These are phyloP conservation scores for Butyriboletus loyo DNA, from an alignment of 768 basidiomycete genomes.

Conservation along the genomic window DNA sequence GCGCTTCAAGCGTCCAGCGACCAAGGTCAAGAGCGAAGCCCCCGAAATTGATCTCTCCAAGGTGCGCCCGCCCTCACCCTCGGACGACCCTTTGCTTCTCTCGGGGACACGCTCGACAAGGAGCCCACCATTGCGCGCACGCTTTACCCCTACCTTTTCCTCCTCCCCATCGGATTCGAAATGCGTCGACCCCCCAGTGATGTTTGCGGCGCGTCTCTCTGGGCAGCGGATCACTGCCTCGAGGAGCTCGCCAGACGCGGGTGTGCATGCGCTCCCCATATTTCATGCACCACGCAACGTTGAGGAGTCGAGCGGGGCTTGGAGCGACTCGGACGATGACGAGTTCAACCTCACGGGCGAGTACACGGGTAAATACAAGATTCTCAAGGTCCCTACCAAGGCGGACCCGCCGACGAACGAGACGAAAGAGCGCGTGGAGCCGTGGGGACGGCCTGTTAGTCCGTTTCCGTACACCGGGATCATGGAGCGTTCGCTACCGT, in stretches of 20 bases:
- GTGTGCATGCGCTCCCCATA: conserved; percentile 12
- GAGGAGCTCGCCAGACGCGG: conserved; percentile 1
- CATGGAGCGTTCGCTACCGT: conserved; percentile 28
- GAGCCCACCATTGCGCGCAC: conserved; percentile 26
- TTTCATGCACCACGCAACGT: conserved; percentile 10
- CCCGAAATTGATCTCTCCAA: conserved; percentile 58
- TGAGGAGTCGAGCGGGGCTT: conserved; percentile 8
- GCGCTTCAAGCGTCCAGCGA: conserved; percentile 18
- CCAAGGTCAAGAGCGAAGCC: conserved; percentile 57
- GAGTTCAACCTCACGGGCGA: conserved; percentile 46
- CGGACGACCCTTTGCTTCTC: conserved; percentile 72
- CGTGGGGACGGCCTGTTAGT: conserved; percentile 70
- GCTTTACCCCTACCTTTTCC: conserved; percentile 37
- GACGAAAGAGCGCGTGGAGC: conserved; percentile 40
- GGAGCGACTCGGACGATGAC: conserved; percentile 33
- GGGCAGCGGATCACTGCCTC: neutral
- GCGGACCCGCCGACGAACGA: conserved; percentile 53
- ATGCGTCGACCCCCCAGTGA: neutral
- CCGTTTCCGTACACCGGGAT: conserved; percentile 51
- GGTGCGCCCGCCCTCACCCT: conserved; percentile 70
- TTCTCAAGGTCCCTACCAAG: conserved; percentile 58
- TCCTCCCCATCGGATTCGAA: conserved; percentile 27
- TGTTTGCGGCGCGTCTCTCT: conserved; percentile 24
- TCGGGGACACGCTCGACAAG: conserved; percentile 38
- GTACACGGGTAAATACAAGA: conserved; percentile 64